Percentiles rank a stretch among this genome's conserved stretches.
Evolutionary conservation across 2,329 filamentous ascomycete species (phyloP).

Genomic region (Cadophora malorum): DNA sequence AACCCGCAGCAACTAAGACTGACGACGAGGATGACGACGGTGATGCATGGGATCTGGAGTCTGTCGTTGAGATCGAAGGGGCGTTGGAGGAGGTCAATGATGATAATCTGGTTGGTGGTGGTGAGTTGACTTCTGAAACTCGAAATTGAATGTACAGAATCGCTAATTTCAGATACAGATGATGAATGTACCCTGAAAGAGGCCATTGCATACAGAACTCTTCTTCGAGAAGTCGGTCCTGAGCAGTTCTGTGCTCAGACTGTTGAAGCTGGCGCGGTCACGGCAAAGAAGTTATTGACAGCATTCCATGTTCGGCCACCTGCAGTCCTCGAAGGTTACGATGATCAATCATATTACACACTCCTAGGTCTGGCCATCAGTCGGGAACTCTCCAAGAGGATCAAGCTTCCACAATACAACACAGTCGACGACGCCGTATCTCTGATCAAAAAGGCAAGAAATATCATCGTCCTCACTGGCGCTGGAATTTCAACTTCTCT

Average conservation of each 20-base stretch:
- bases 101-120: constrained; percentile 52
- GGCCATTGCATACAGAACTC: constrained; percentile 69
- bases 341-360: constrained; percentile 77
- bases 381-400: constrained; percentile 80
- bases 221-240: constrained; percentile 78
- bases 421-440: constrained; percentile 85
- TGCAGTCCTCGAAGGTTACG: constrained; percentile 71
- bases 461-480: constrained; percentile 93
- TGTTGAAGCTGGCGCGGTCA: constrained; percentile 71
- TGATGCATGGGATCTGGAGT: constrained; percentile 50
- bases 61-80: constrained; percentile 55
- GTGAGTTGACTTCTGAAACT: constrained; percentile 42
- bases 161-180: constrained; percentile 40
- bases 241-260: constrained; percentile 77
- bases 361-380: constrained; percentile 79
- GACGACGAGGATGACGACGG: constrained; percentile 35
- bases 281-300: constrained; percentile 82
- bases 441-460: constrained; percentile 74
- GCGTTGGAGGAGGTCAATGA: constrained; percentile 54
- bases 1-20: neutral
- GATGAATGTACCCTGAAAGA: constrained; percentile 69
- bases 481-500: constrained; percentile 96
- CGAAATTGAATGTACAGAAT: neutral
- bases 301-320: constrained; percentile 83
- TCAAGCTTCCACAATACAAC: constrained; percentile 82